phyloP scores from a whole-genome alignment of 1,284 basidiomycete genomes.

The Flammula alnicola region DNA sequence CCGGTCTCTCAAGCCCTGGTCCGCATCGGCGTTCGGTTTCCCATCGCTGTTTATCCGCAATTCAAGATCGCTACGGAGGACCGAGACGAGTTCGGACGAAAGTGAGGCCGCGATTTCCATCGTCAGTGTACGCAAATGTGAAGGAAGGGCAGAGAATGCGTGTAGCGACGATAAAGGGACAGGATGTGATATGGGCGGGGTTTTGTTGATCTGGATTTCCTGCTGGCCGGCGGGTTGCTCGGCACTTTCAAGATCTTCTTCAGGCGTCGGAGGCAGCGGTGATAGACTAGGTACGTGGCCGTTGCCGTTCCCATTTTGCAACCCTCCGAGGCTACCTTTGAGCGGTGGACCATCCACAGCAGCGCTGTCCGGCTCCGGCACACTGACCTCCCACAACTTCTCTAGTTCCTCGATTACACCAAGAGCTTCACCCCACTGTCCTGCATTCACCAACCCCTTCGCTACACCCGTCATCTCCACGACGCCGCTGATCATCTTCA shows the following conservation, averaged over 20 bases:
- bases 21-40: conserved; percentile 25
- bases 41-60: conserved; percentile 50
- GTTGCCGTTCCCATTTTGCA: conserved; percentile 17
- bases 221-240: conserved; percentile 29
- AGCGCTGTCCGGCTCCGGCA: conserved; percentile 10
- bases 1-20: conserved; percentile 56
- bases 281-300: conserved; percentile 19
- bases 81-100: conserved; percentile 76
- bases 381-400: conserved; percentile 58
- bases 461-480: conserved; percentile 78
- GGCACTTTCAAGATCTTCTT: conserved; percentile 32
- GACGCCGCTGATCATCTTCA: conserved; percentile 71
- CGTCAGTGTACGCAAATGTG: conserved; percentile 66
- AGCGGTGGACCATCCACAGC: neutral
- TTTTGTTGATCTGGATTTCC: neutral
- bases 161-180: conserved; percentile 61
- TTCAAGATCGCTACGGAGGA: conserved; percentile 72
- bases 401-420: conserved; percentile 78
- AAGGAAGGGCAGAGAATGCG: conserved; percentile 75
- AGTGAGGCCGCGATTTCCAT: conserved; percentile 78
- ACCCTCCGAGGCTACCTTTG: neutral
- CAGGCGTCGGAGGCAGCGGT: conserved; percentile 40
- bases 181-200: neutral
- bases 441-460: conserved; percentile 72
- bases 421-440: conserved; percentile 87